These are phyloP conservation scores for Arabis alpina DNA, from an alignment of 345 rosid genomes.

Conservation along the genomic window DNA sequence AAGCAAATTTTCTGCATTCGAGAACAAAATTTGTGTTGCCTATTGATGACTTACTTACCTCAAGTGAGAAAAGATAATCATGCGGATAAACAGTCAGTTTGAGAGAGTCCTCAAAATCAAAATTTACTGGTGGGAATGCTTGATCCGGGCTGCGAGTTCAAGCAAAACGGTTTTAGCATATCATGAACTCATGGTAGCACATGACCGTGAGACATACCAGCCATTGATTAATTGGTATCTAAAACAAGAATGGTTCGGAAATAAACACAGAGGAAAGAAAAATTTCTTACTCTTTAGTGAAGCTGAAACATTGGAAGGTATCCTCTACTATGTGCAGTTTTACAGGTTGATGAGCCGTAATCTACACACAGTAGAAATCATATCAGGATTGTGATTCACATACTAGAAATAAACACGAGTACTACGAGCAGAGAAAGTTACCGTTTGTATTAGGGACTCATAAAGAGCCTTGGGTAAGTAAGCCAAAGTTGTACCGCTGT, in stretches of 20 bases:
- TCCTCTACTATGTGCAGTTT: slow-evolving; percentile 58
- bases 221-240: background rate
- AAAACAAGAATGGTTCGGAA: background rate
- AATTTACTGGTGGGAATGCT: slow-evolving; percentile 70
- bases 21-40: background rate
- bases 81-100: slow-evolving; percentile 60
- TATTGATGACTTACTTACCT: slow-evolving; percentile 33
- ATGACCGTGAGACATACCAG: no score
- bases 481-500: slow-evolving; percentile 95
- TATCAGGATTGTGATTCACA: slow-evolving; percentile 7
- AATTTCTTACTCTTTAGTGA: slow-evolving; percentile 57
- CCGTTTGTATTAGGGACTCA: slow-evolving; percentile 58
- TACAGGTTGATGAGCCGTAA: slow-evolving; percentile 57
- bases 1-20: background rate
- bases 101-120: slow-evolving; percentile 68
- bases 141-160: slow-evolving; percentile 61
- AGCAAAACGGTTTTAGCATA: slow-evolving; percentile 13
- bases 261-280: slow-evolving; percentile 9
- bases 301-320: slow-evolving; percentile 70
- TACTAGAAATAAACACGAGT: background rate
- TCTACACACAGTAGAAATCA: slow-evolving; percentile 46
- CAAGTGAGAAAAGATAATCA: slow-evolving; percentile 61
- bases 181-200: no score
- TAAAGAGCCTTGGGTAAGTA: slow-evolving; percentile 70
- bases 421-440: slow-evolving; percentile 26